Evolutionary conservation across 139 green algal genomes (phyloP).

Genomic region (Raphidocelis subcapitata): DNA sequence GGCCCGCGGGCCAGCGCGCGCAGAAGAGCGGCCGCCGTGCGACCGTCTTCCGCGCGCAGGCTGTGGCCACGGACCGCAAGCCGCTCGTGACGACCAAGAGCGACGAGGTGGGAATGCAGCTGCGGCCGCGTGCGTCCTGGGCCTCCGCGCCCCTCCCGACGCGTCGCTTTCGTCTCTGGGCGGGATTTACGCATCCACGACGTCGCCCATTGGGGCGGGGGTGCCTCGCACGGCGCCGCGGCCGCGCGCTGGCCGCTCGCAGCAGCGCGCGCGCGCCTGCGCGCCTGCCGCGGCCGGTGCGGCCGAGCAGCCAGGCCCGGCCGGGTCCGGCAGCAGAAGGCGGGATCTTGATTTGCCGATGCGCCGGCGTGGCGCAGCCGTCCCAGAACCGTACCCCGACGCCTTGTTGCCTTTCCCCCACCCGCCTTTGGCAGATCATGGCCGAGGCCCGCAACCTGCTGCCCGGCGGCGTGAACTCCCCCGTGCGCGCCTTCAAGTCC

Average conservation of each 20-base stretch:
- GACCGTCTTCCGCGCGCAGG: conserved; percentile 1
- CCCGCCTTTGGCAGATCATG: conserved; percentile 77
- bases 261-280: not conserved
- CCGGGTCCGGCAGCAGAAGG: too few relatives aligned
- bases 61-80: too few relatives aligned
- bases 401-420: not conserved
- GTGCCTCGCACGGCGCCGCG: too few relatives aligned
- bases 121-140: not conserved
- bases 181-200: too few relatives aligned
- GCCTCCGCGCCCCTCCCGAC: not conserved
- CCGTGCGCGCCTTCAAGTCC: conserved; percentile 95
- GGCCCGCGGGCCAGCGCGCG: conserved; percentile 1
- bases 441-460: conserved; percentile 90
- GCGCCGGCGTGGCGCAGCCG: too few relatives aligned
- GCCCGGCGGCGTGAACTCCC: conserved; percentile 97
- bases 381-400: not conserved
- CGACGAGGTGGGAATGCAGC: not conserved
- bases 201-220: too few relatives aligned
- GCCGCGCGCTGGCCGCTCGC: too few relatives aligned
- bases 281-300: not conserved
- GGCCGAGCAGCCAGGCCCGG: not conserved
- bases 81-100: not conserved
- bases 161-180: too few relatives aligned
- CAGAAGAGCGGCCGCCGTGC: not conserved
- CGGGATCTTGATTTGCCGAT: too few relatives aligned